Evolutionary conservation across 768 basidiomycete species (phyloP).

Genomic region (Tephrocybe rancida): DNA sequence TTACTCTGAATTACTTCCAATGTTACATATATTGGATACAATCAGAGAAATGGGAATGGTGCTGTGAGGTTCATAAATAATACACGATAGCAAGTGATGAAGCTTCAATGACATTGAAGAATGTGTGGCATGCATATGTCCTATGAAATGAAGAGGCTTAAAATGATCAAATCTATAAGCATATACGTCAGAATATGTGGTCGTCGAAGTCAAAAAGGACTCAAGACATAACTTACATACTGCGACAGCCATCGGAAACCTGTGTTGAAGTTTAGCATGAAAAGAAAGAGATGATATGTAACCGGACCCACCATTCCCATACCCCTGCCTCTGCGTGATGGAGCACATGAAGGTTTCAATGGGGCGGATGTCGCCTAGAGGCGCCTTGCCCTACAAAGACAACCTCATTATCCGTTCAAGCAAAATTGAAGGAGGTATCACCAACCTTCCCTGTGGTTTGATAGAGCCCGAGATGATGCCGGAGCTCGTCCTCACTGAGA

Average conservation of each 20-base stretch:
- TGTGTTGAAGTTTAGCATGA: constrained; percentile 21
- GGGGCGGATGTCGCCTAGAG: constrained; percentile 93
- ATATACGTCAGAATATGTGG: too few relatives aligned
- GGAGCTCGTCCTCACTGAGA: constrained; percentile 95
- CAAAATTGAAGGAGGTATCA: background rate
- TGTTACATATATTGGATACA: too few relatives aligned
- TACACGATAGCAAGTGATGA: too few relatives aligned
- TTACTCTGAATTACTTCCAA: too few relatives aligned
- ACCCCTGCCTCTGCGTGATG: constrained; percentile 97
- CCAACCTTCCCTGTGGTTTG: constrained; percentile 97
- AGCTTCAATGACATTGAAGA: too few relatives aligned
- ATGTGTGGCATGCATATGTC: too few relatives aligned
- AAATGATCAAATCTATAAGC: too few relatives aligned
- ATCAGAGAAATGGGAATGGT: too few relatives aligned
- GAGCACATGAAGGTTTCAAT: constrained; percentile 99
- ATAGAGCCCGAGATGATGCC: constrained; percentile 94
- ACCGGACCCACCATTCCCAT: constrained; percentile 80
- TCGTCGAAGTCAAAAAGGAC: too few relatives aligned
- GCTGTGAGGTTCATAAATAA: too few relatives aligned
- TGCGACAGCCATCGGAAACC: constrained; percentile 96
- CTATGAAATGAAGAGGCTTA: too few relatives aligned
- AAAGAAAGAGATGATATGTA: background rate
- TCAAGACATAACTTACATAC: constrained; percentile 65
- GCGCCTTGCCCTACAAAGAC: constrained; percentile 82
- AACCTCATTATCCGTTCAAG: constrained; percentile 6